Base-by-base conservation (phyloP, 1,139 yeast genomes). In the Debaryomycetaceae sp. region DNA sequence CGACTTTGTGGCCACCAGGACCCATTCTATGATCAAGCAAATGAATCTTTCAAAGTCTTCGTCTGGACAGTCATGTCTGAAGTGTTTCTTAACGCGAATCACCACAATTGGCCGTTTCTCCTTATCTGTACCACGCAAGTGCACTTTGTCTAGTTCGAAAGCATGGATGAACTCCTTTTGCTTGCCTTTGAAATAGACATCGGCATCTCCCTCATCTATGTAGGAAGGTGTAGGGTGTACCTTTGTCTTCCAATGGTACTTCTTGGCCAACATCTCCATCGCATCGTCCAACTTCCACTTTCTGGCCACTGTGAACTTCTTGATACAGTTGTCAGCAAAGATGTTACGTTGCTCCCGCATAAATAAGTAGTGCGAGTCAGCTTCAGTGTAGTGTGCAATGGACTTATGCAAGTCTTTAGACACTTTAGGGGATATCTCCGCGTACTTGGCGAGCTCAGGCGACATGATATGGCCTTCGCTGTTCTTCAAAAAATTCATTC, bases 231-330 rank as follows among this genome's bases (percentile, higher is more conserved):
- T 65, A 1, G 59, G 59, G 46, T 58, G 60, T 23, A 58, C 64
- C 34, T 60, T 57, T 20, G 45, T 41, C 52, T 76, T 63, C 79
- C 79, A 74, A 42, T 67, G 56, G 44, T 70, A 56, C 5, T 76
- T 67, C 46, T 68, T 68, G 34, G 57, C 37, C 33, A 68, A 49
- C 78, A 74, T 73, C 3, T 49, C 55, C 36, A 72, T 40, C 1
- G 69, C 65, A 42, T 63, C 62, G 24, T 64, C 64, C 22, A 65
- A 50, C 37, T 68, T 62, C 59, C 68, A 69, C 51, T 72, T 72
- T 55, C 79, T 71, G 34, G 79, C 79, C 46, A 78, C 61, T 31
- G 72, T 56, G 41, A 66, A 74, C 45, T 70, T 60, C 49, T 70
- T 63, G 5, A 68, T 27, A 42, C 58, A 57, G 48, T 70, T 70